Base-by-base conservation (phyloP, 768 basidiomycete species). In the Naganishia randhawae region DNA sequence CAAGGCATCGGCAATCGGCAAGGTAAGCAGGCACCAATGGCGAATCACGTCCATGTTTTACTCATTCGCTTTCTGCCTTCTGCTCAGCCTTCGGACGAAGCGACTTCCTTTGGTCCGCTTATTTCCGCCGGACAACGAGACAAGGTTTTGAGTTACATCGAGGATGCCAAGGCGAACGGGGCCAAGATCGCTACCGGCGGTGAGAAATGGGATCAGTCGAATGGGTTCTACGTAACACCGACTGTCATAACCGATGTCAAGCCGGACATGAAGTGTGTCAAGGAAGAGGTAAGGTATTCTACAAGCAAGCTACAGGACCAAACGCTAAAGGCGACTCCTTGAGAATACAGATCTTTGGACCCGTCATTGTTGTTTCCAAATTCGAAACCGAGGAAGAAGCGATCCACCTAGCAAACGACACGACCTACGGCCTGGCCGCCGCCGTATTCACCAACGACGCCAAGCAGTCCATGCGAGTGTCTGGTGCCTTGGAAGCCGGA, bases 301-400 rank as follows among this genome's bases (percentile, higher is more conserved):
- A 69, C n/a, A n/a, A n/a, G n/a, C n/a, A n/a, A n/a, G n/a, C n/a
- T n/a, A n/a, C n/a, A n/a, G n/a, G n/a, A n/a, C n/a, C n/a, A n/a
- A n/a, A n/a, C n/a, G n/a, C n/a, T n/a, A n/a, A n/a, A n/a, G n/a
- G n/a, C 64, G 25, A 41, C 31, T 31, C 29, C 3, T 25, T 11
- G 14, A 27, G 35, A 33, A n/a, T 35, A 73, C 86, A 92, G 89
- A 95, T 95, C 70, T 97, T 97, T 77, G 94, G 94, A 5, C 94
- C 94, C n/a, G 94, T 97, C 1, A 84, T 93, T 63, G 87, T 86
- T 25, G 82, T 91, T 32, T 84, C 87, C 82, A 87, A 86, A 77
- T 97, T 97, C 82, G 85, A 84, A 71, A 88, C 89, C 13, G 94
- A 95, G 78, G 88, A 88, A 65, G 91, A 96, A 76, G 92, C 87